phyloP scores from a whole-genome alignment of 768 basidiomycete genomes.

The Lentinula sp. region DNA sequence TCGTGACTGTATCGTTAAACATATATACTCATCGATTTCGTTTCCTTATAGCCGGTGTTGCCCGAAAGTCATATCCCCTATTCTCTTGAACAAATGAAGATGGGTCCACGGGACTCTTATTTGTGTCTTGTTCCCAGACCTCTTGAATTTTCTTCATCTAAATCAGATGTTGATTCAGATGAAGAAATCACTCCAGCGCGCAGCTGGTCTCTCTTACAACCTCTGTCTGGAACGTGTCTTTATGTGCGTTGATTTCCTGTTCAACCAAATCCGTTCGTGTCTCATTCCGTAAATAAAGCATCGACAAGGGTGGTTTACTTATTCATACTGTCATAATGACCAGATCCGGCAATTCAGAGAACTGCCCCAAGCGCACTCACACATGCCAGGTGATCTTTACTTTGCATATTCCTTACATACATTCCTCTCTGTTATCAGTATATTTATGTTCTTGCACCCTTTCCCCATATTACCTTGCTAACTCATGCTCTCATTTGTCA shows the following conservation, averaged over 20 bases:
- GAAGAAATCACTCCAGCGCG: conserved; percentile 62
- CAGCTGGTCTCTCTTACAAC: conserved; percentile 79
- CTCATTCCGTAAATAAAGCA: conserved; percentile 40
- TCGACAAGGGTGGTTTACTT: conserved; percentile 94
- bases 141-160: conserved; percentile 35
- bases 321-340: conserved; percentile 91
- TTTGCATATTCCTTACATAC: background rate
- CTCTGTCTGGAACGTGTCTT: conserved; percentile 74
- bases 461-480: background rate
- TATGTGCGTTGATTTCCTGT: conserved; percentile 56
- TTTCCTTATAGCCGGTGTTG: conserved; percentile 14
- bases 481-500: conserved; percentile 16
- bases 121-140: conserved; percentile 75
- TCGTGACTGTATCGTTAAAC: conserved; percentile 26
- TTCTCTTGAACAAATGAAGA: conserved; percentile 68
- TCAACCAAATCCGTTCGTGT: conserved; percentile 17
- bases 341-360: conserved; percentile 97
- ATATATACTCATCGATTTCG: conserved; percentile 2
- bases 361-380: conserved; percentile 55
- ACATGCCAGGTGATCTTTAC: conserved; percentile 50
- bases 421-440: background rate
- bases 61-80: conserved; percentile 25
- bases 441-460: background rate
- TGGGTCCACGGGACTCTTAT: conserved; percentile 65
- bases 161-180: conserved; percentile 46